These are phyloP conservation scores for Thelonectria olida DNA, from an alignment of 2,329 filamentous ascomycete genomes.

Conservation along the genomic window DNA sequence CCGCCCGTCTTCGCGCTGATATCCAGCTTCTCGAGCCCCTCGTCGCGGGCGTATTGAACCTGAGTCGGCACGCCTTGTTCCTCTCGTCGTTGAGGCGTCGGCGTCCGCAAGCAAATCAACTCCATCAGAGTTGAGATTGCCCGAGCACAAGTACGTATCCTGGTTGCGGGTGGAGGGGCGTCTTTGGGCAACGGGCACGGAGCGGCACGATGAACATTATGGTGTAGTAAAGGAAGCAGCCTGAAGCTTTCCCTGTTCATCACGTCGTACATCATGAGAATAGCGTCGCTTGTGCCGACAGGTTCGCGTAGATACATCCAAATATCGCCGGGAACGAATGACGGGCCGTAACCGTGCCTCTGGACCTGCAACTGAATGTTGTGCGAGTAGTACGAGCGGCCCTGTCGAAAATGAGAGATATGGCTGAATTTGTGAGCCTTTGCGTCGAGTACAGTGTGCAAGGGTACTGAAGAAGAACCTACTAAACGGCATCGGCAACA, in stretches of 20 bases:
- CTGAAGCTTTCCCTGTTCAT: background rate
- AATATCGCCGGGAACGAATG: background rate
- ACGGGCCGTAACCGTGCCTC: background rate
- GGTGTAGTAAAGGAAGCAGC: background rate
- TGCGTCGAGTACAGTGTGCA: background rate
- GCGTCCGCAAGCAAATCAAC: no score
- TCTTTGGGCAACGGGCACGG: background rate
- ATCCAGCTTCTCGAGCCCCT: background rate
- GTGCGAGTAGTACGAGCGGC: background rate
- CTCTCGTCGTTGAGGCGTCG: background rate
- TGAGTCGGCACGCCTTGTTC: background rate
- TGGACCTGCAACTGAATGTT: background rate
- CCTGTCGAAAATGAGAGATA: background rate
- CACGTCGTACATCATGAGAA: background rate
- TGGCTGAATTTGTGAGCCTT: background rate
- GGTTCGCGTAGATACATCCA: background rate
- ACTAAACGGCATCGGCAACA: no score
- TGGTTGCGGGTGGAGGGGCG: no score
- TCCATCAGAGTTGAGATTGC: no score
- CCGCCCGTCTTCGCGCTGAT: background rate
- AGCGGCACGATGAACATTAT: background rate
- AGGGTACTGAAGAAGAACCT: background rate
- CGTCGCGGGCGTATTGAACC: background rate
- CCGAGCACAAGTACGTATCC: no score
- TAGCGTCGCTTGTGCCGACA: background rate